Evolutionary conservation across 805 yeast species (phyloP), one percentile per base, ranked within the genome.

Genomic region (Candida maris): DNA sequence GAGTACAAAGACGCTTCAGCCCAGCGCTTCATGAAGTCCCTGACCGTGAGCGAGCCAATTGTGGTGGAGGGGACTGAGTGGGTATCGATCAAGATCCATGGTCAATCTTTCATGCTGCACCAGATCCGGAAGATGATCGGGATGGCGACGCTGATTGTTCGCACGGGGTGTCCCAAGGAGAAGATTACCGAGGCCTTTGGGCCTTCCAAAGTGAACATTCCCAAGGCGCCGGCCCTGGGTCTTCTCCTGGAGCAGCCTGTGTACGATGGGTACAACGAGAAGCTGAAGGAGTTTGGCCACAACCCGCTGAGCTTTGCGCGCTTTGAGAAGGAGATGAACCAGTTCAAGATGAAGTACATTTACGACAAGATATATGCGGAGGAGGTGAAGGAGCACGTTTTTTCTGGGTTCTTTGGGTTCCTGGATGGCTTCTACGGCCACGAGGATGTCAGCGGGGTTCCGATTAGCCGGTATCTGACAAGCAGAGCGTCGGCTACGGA

Each of bases 101-200:
- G 98, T 6, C 98, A 93, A 65, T 86, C 96, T 3, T 93, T 93
- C 62, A 93, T 93, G 97, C 71, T 93, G 45, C 97, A 91, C 64
- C 98, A 91, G 70, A 93, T 93, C 56, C 79, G 98, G 58, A 93
- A 93, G 59, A 93, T 93, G 97, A 86, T 93, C 41, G 91, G 96
- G 16, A 82, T 91, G 94, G 95, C 95, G 1, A 77, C 89, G 0
- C 68, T 91, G 39, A 77, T 85, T 13, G 79, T 91, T 16, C 75
- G 98, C 55, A 80, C 93, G 14, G 93, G 95, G 8, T 79, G 89
- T 54, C 95, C 97, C 3, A 55, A 75, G 21, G 73, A 73, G 18
- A 77, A 95, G 51, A 85, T 93, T 44, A 56, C 66, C 6, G 85
- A 86, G 51, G 85, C 95, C 3, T 93, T 86, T 57, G 77, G 79